These are phyloP conservation scores for Aspergillus pseudotamarii DNA, from an alignment of 2,329 filamentous ascomycete genomes.

Conservation along the genomic window DNA sequence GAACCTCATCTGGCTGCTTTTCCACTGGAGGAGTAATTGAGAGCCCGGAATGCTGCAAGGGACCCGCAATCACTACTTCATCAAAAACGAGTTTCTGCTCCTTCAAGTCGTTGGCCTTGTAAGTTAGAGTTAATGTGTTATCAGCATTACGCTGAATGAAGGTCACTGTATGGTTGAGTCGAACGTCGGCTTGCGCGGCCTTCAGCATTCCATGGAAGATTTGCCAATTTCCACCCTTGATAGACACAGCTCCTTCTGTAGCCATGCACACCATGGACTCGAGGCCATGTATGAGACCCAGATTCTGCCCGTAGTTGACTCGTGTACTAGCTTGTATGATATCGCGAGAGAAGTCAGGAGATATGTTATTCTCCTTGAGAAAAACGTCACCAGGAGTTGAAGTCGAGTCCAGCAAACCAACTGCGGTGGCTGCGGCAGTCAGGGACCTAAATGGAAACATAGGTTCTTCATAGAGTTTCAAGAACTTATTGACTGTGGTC, in stretches of 20 bases:
- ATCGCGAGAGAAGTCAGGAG: slow-evolving; percentile 70
- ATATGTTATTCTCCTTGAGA: slow-evolving; percentile 68
- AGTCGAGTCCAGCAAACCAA: slow-evolving; percentile 69
- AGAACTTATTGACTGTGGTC: slow-evolving; percentile 69
- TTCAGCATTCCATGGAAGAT: slow-evolving; percentile 86
- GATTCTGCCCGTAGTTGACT: slow-evolving; percentile 92
- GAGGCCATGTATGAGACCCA: slow-evolving; percentile 82
- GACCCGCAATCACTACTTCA: slow-evolving; percentile 78
- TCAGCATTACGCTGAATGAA: slow-evolving; percentile 52
- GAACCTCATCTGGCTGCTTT: slow-evolving; percentile 71
- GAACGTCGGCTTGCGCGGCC: slow-evolving; percentile 62
- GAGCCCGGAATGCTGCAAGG: slow-evolving; percentile 79
- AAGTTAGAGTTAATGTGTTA: slow-evolving; percentile 51
- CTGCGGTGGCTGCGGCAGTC: slow-evolving; percentile 66
- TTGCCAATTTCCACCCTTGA: slow-evolving; percentile 87
- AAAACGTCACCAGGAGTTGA: slow-evolving; percentile 73
- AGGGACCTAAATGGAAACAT: slow-evolving; percentile 83
- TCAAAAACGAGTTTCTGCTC: slow-evolving; percentile 60
- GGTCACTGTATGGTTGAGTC: slow-evolving; percentile 69
- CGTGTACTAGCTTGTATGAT: slow-evolving; percentile 88
- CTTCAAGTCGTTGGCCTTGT: slow-evolving; percentile 16
- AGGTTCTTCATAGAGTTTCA: slow-evolving; percentile 77
- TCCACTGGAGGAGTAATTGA: slow-evolving; percentile 47
- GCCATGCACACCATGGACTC: slow-evolving; percentile 93
- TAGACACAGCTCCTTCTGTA: slow-evolving; percentile 76